phyloP scores from a whole-genome alignment of 2,329 filamentous ascomycete genomes.

The Pseudogymnoascus sp. region DNA sequence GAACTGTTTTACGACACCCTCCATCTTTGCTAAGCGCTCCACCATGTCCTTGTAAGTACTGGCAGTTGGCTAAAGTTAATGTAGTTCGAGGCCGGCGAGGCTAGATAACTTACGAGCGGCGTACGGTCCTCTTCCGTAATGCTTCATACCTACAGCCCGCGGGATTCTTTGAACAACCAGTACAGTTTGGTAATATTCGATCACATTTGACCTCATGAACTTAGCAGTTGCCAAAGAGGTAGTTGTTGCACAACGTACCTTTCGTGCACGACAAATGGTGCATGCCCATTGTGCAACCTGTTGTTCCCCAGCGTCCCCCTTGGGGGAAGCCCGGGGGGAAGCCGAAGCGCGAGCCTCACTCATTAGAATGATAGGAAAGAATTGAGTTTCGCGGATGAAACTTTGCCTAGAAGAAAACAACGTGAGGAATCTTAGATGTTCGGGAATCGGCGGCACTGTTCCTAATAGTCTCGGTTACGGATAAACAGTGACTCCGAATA shows the following conservation, averaged over 20 bases:
- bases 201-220: background rate
- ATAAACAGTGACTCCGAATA: background rate
- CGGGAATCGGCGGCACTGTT: background rate
- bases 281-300: background rate
- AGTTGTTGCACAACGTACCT: background rate
- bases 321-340: background rate
- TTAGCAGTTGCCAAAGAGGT: background rate
- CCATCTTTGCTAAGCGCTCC: constrained; percentile 17
- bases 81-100: background rate
- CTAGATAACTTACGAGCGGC: background rate
- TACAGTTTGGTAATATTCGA: background rate
- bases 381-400: background rate
- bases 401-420: background rate
- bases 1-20: constrained; percentile 11
- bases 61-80: background rate
- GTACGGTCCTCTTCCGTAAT: background rate
- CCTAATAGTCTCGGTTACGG: background rate
- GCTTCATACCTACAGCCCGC: background rate
- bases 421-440: background rate
- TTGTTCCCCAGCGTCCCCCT: background rate
- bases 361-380: background rate
- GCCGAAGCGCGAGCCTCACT: background rate
- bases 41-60: constrained; percentile 18
- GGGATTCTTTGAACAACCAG: background rate
- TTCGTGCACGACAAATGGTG: background rate